Base-by-base conservation (phyloP, 352 stramenopile genomes). In the Globisporangium nagaii region DNA sequence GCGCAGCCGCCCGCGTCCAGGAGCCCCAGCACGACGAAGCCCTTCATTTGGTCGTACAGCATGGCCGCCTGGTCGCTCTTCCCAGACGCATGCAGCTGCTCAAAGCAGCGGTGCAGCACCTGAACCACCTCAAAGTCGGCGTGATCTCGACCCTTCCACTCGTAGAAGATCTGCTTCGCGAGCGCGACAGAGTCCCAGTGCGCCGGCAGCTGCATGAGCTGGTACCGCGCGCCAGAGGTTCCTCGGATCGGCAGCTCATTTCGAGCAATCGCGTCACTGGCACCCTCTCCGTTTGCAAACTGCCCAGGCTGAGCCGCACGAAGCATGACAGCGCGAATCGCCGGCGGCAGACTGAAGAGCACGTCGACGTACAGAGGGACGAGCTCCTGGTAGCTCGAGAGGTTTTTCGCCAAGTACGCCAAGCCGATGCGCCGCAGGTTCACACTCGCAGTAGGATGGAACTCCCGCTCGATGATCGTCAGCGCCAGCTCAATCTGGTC, bases 341-440 rank as follows among this genome's bases (percentile, higher is more conserved):
- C 22, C 12, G 66, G 48, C 11, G 83, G 74, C 1, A 93, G 37
- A 19, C 76, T 90, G 25, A 86, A 65, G 9, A 93, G 60, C 43
- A 93, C 80, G 44, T 93, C 83, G 2, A 88, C 69, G 34, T 85
- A 93, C 17, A 90, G 60, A 43, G 80, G 76, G 36, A 91, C 79
- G 15, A 91, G 71, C 53, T 91, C 80, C 41, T 90, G 83, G 31
- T 88, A 91, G 19, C 71, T 61, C 17, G 46, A 52, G 3, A 90
- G 72, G 41, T 73, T 80, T 54, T 76, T 79, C 17, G 76, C 65
- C 11, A 90, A 57, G 48, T 81, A 77, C 15, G 70, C 62, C 15
- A 91, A 60, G 0, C 80, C 80, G 12, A 90, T 54, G 15, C 76
- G 83, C 2, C 80, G 74, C 25, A 91, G 48, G 46, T 86, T 88